Conservation (phyloP, 1,139 yeast species). For the Magnusiomyces ingens region DNA sequence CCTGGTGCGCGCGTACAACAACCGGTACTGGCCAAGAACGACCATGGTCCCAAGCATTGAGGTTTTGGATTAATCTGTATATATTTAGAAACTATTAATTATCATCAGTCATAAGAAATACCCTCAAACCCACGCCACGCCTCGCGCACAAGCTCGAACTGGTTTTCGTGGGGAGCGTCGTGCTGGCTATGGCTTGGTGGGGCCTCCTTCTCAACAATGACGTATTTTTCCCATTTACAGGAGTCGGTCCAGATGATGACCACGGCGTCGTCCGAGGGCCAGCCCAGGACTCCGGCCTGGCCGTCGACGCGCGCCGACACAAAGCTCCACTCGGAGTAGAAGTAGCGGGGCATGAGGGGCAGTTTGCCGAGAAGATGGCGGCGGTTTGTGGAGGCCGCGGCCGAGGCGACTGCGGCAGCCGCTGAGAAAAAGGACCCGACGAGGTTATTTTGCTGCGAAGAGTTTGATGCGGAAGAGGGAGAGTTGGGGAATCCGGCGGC, state of each 20-base stretch:
- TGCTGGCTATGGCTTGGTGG: constrained; percentile 12
- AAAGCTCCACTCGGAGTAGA: constrained; percentile 85
- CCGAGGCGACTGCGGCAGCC: constrained; percentile 6
- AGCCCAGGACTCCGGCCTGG: constrained; percentile 59
- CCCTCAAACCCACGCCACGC: constrained; percentile 67
- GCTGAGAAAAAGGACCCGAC: no score
- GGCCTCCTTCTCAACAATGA: constrained; percentile 46
- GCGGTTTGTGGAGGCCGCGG: constrained; percentile 36
- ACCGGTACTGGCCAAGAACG: constrained; percentile 38
- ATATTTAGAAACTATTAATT: not conserved
- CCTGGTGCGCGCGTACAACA: constrained; percentile 51
- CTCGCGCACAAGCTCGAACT: constrained; percentile 60
- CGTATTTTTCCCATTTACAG: constrained; percentile 81
- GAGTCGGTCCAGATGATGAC: constrained; percentile 61
- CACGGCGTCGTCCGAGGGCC: constrained; percentile 65
- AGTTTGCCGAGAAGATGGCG: constrained; percentile 61
- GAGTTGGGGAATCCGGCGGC: no score
- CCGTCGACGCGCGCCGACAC: constrained; percentile 60
- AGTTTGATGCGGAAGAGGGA: no score
- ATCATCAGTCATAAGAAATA: constrained; percentile 14
- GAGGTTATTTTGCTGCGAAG: no score
- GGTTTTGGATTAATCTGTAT: constrained; percentile 31
- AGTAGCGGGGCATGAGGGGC: constrained; percentile 70
- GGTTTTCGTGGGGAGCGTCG: constrained; percentile 20
- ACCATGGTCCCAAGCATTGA: constrained; percentile 32